Conservation (phyloP, 2,329 filamentous ascomycete genomes). For the Thielaviopsis musarum region DNA sequence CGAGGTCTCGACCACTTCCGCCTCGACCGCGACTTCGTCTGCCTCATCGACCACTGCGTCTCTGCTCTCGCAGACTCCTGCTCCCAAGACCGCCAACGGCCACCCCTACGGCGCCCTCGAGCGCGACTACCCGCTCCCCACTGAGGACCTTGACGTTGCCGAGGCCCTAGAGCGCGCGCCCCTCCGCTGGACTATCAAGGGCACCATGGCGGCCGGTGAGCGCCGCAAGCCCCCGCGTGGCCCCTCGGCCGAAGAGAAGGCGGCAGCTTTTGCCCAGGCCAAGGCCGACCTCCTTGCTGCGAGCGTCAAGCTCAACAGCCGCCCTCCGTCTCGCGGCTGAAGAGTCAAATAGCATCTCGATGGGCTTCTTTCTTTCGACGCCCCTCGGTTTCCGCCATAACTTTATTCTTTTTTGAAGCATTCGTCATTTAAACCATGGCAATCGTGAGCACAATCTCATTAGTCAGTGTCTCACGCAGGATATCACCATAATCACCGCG, state of each 20-base stretch:
- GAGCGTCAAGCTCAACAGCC: constrained; percentile 16
- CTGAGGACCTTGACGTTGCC: constrained; percentile 23
- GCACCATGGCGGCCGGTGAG: constrained; percentile 19
- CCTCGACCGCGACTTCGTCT: constrained; percentile 1
- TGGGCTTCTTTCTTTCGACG: neutral
- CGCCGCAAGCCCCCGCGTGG: constrained; percentile 14
- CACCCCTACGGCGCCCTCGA: constrained; percentile 21
- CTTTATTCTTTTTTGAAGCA: neutral
- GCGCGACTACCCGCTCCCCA: constrained; percentile 26
- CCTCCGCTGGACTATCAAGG: constrained; percentile 25
- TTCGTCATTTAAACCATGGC: neutral
- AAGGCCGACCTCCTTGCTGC: constrained; percentile 30
- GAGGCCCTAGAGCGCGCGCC: constrained; percentile 28
- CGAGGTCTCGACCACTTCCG: constrained; percentile 5
- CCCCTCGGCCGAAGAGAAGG: constrained; percentile 20
- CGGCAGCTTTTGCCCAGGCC: constrained; percentile 26
- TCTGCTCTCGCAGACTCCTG: neutral
- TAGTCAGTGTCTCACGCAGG: neutral
- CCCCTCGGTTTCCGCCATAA: too few relatives aligned
- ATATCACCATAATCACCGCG: neutral
- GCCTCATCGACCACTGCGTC: neutral
- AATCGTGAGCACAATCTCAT: neutral
- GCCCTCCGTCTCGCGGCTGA: neutral
- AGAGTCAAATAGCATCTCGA: neutral
- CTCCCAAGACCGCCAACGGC: constrained; percentile 1